Evolutionary conservation across 2,329 filamentous ascomycete species (phyloP).

Genomic region (Phaeosphaeriaceae sp.): DNA sequence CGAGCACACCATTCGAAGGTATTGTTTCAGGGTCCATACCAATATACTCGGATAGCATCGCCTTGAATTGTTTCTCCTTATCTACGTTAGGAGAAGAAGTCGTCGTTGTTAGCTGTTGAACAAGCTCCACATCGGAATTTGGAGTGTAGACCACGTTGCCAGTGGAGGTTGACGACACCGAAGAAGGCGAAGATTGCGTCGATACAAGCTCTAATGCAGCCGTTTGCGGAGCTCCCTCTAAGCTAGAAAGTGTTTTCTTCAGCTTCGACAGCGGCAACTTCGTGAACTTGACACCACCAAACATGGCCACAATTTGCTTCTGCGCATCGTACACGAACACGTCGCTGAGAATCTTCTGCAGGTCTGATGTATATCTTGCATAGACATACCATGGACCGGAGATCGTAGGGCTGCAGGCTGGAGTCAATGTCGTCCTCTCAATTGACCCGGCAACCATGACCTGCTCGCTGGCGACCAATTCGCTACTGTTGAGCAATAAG

Average conservation of each 20-base stretch:
- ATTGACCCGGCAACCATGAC: conserved; percentile 22
- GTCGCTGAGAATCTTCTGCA: conserved; percentile 16
- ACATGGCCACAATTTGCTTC: conserved; percentile 7
- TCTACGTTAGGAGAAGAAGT: not conserved
- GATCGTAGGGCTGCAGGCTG: not conserved
- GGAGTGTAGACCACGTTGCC: not conserved
- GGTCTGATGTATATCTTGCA: conserved; percentile 7
- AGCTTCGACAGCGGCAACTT: conserved; percentile 17
- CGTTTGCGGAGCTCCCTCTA: not conserved
- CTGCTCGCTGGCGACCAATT: conserved; percentile 10
- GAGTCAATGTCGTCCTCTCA: conserved; percentile 16
- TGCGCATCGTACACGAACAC: conserved; percentile 13
- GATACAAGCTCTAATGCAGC: not conserved
- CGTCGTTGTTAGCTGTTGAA: not conserved
- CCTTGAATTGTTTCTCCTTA: conserved; percentile 9
- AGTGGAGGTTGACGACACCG: not conserved
- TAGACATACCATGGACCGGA: conserved; percentile 17
- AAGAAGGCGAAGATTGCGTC: not conserved
- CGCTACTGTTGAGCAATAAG: conserved; percentile 25
- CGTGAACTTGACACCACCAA: conserved; percentile 18
- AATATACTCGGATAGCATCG: conserved; percentile 17
- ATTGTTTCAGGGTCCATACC: conserved; percentile 12
- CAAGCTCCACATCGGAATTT: not conserved
- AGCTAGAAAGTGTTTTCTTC: conserved; percentile 9
- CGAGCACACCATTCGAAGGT: conserved; percentile 9